Evolutionary conservation across 305 asterid species (phyloP), one percentile per base, ranked within the genome.

Genomic region (Solanum chacoense): DNA sequence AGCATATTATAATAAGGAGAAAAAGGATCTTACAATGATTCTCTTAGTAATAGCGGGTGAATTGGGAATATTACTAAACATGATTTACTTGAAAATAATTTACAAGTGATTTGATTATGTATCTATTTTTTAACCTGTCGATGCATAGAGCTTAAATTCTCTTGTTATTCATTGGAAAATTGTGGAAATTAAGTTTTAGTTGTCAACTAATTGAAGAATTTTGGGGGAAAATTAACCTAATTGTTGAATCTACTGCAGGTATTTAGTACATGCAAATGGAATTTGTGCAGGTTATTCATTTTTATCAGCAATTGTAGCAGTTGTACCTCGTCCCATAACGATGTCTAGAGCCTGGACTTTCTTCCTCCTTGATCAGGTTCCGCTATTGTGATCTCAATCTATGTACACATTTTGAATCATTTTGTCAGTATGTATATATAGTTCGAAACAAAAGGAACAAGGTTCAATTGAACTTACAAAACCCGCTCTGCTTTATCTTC

Each of bases 261-360:
- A 93, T 73, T 88, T 97, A 90, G 98, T 96, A 37, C 99, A 96
- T 90, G 99, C 98, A 22, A 96, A 98, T 74, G 97, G 99, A 50
- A 91, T 97, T 24, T 97, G 99, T 42, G 98, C 99, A 87, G 98
- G 98, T 12, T 97, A 97, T 88, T 97, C 99, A 16, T 95, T 97
- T 73, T 90, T 97, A 65, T 96, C 98, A 88, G 98, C 99, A 14
- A 90, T 96, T 10, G 95, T 92, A 0, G 94, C 95, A 36, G 98
- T 96, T 11, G 91, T 95, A 74, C 98, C 97, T 20, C 95, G 95
- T 55, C 98, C 97, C 2, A 90, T 97, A 42, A 94, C 98, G 90
- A 77, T 93, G 94, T 90, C 94, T 36, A 88, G 96, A 79, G 99
- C 99, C 45, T 96, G 99, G 98, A 92, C 95, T 6, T 95, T 97